Evolutionary conservation across 2,329 filamentous ascomycete genomes (phyloP).

Genomic region (Claviceps paspali): DNA sequence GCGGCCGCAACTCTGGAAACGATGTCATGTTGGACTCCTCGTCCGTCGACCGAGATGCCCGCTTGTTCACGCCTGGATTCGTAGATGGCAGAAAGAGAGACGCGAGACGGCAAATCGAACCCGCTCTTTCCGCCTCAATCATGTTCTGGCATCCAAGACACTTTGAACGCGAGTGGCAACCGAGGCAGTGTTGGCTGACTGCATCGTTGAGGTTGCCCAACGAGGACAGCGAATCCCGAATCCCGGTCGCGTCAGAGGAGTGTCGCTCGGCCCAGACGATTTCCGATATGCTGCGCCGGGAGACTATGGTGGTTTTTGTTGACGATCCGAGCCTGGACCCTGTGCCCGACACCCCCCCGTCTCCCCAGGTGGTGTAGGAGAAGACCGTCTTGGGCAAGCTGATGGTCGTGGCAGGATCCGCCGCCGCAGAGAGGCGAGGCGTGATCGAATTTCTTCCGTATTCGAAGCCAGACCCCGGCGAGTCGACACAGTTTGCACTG

Average conservation of each 20-base stretch:
- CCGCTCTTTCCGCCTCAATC: neutral
- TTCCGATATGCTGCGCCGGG: constrained; percentile 15
- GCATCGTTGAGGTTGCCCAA: neutral
- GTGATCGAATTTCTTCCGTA: constrained; percentile 11
- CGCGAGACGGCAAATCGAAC: neutral
- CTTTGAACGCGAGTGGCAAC: neutral
- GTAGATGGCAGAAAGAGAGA: constrained; percentile 1
- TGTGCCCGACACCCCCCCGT: neutral
- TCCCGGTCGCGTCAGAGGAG: neutral
- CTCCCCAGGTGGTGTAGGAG: constrained; percentile 7
- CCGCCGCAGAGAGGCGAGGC: constrained; percentile 10
- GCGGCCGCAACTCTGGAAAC: constrained; percentile 18
- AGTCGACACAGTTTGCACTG: neutral
- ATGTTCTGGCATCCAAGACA: neutral
- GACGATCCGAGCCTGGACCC: constrained; percentile 3
- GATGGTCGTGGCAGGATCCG: constrained; percentile 20
- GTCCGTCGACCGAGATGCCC: constrained; percentile 5
- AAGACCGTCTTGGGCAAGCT: constrained; percentile 18
- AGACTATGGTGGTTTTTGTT: constrained; percentile 15
- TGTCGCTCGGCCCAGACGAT: constrained; percentile 15
- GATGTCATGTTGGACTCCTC: constrained; percentile 17
- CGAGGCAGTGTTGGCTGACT: neutral
- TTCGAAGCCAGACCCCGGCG: constrained; percentile 9
- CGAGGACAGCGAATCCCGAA: neutral
- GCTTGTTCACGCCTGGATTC: neutral